A percentile compares a stretch with the other conserved stretches of the same genome.
Conservation (phyloP, 2,329 filamentous ascomycete species). For the Colletotrichum gigasporum region DNA sequence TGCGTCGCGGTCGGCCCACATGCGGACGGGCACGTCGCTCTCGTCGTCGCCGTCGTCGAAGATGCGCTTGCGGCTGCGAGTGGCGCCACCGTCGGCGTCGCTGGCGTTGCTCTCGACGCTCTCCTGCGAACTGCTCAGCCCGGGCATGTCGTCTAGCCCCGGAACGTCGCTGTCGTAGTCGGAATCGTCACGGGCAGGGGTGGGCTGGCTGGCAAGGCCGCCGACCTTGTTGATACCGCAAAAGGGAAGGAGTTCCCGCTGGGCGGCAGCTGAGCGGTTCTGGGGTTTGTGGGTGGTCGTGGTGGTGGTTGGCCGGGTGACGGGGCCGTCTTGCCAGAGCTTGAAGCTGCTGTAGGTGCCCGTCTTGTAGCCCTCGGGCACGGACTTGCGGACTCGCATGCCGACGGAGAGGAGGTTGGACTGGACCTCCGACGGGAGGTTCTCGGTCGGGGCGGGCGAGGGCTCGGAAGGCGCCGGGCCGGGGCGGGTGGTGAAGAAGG, state of each 20-base stretch:
- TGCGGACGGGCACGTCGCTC: constrained; percentile 33
- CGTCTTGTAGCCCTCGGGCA: constrained; percentile 94
- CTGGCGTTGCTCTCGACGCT: constrained; percentile 46
- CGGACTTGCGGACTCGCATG: constrained; percentile 93
- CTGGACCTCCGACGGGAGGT: constrained; percentile 74
- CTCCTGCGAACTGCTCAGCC: constrained; percentile 65
- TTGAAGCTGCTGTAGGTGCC: constrained; percentile 60
- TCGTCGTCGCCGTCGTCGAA: constrained; percentile 55
- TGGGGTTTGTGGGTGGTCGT: constrained; percentile 22
- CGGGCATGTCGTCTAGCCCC: constrained; percentile 52
- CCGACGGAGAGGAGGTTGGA: constrained; percentile 89
- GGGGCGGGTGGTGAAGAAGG: constrained; percentile 59
- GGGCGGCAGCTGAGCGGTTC: constrained; percentile 41
- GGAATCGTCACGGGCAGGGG: constrained; percentile 32
- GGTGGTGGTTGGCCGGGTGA: constrained; percentile 33
- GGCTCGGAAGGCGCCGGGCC: constrained; percentile 31
- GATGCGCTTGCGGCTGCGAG: constrained; percentile 58
- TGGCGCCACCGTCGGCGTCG: too few relatives aligned
- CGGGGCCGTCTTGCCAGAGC: constrained; percentile 54
- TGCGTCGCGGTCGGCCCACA: constrained; percentile 38
- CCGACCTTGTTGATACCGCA: constrained; percentile 83
- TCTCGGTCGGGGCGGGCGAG: constrained; percentile 41
- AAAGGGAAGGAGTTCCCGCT: constrained; percentile 78
- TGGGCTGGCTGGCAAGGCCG: constrained; percentile 70
- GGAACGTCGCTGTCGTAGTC: constrained; percentile 39